These are phyloP conservation scores for Nelumbo lutea DNA, from an alignment of 164 flowering plant species.

Conservation along the genomic window DNA sequence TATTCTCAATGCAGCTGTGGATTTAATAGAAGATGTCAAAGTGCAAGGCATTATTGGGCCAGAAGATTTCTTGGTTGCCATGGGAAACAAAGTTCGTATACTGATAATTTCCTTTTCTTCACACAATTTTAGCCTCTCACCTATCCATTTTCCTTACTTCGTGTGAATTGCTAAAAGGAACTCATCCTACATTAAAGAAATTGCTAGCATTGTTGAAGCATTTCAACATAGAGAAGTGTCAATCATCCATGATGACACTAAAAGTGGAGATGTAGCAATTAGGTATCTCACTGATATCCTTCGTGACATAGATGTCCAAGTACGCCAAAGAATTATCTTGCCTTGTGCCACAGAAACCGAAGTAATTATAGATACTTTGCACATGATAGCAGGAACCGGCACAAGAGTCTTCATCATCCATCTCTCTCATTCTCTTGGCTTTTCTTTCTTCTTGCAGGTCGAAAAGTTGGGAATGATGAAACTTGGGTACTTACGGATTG, in stretches of 20 bases:
- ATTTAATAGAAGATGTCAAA: too few relatives aligned
- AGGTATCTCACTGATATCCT: neutral
- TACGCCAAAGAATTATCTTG: neutral
- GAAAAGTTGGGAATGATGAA: neutral
- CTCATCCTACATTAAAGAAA: neutral
- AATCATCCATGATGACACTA: neutral
- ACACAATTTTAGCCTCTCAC: neutral
- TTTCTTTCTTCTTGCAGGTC: neutral
- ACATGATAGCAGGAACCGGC: neutral
- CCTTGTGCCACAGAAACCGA: neutral
- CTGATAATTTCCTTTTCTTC: constrained; percentile 3
- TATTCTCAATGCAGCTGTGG: too few relatives aligned
- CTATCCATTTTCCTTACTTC: neutral
- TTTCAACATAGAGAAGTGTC: neutral
- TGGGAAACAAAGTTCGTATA: neutral
- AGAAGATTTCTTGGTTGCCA: too few relatives aligned
- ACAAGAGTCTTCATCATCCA: neutral
- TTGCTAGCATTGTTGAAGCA: neutral
- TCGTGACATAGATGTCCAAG: neutral
- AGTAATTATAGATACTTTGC: neutral
- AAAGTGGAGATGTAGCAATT: neutral
- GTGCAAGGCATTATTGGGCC: too few relatives aligned
- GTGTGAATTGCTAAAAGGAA: neutral
- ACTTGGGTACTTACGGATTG: neutral
- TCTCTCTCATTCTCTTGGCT: neutral